phyloP scores from a whole-genome alignment of 768 basidiomycete species.

The Suillus weaverae region DNA sequence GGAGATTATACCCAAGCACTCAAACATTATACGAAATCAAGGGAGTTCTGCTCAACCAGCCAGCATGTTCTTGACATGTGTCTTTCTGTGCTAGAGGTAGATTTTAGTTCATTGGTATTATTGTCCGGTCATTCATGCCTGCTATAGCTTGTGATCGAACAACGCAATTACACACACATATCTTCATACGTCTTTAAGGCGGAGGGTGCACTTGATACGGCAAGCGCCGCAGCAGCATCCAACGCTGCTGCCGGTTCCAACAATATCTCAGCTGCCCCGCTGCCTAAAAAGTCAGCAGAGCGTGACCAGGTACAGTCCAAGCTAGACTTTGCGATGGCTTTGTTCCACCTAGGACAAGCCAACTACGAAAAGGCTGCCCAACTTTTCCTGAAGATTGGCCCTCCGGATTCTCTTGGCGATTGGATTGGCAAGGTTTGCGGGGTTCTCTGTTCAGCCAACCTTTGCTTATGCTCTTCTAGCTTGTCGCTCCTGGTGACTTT shows the following conservation, averaged over 20 bases:
- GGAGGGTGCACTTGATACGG: constrained; percentile 83
- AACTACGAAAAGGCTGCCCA: constrained; percentile 82
- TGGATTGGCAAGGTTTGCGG: constrained; percentile 70
- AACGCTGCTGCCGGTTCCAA: constrained; percentile 29
- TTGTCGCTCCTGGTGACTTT: constrained; percentile 80
- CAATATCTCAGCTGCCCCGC: constrained; percentile 16
- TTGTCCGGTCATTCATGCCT: not conserved
- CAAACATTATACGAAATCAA: constrained; percentile 85
- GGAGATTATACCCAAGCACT: constrained; percentile 75
- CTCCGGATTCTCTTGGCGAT: constrained; percentile 65
- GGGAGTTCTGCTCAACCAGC: constrained; percentile 90
- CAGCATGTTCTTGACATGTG: constrained; percentile 95
- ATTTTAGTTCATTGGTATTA: constrained; percentile 9
- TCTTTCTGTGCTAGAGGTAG: constrained; percentile 75
- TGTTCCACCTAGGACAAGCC: constrained; percentile 70
- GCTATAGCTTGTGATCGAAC: constrained; percentile 76
- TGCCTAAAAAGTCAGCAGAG: constrained; percentile 49
- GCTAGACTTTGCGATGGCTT: constrained; percentile 77
- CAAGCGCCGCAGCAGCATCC: constrained; percentile 38
- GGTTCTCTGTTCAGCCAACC: not conserved
- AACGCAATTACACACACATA: constrained; percentile 82
- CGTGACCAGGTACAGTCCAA: constrained; percentile 73
- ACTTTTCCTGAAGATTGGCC: constrained; percentile 67
- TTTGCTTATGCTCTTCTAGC: constrained; percentile 36
- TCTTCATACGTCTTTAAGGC: constrained; percentile 95